phyloP scores from a whole-genome alignment of 768 basidiomycete species.

The Lentinula boryana region DNA sequence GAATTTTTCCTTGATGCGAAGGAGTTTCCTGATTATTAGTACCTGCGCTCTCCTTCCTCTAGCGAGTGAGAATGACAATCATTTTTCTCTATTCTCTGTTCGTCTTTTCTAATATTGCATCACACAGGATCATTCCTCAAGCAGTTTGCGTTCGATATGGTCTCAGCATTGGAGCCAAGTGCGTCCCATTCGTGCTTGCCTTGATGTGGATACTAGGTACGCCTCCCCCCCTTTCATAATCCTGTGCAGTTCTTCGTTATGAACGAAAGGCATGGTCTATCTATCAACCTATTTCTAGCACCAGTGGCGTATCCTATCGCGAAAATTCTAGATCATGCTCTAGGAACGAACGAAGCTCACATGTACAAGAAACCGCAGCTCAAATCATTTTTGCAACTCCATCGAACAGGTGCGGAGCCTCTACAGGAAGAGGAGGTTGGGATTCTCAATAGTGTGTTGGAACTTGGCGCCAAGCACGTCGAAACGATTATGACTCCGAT shows the following conservation, averaged over 20 bases:
- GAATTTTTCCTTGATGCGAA: neutral
- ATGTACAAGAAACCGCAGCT: conserved; percentile 82
- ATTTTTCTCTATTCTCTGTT: conserved; percentile 17
- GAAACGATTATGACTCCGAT: conserved; percentile 81
- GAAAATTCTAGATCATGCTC: conserved; percentile 72
- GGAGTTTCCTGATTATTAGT: neutral
- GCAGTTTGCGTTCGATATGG: conserved; percentile 75
- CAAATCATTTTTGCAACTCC: conserved; percentile 75
- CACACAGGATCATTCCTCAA: conserved; percentile 58
- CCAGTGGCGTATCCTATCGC: conserved; percentile 82
- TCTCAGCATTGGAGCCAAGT: conserved; percentile 70
- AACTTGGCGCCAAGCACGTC: conserved; percentile 71
- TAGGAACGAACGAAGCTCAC: conserved; percentile 66
- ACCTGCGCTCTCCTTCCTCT: conserved; percentile 29
- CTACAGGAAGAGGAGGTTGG: conserved; percentile 76
- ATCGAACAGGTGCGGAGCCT: conserved; percentile 70
- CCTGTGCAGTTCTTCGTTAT: neutral
- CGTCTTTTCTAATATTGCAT: neutral
- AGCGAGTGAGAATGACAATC: conserved; percentile 52
- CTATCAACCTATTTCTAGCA: conserved; percentile 26
- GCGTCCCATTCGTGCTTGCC: conserved; percentile 65
- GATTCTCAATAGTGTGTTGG: conserved; percentile 74
- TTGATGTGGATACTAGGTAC: conserved; percentile 53
- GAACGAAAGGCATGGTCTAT: conserved; percentile 34
- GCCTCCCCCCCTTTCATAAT: neutral